Evolutionary conservation across 164 flowering plant genomes (phyloP).

Genomic region (Vitis rupestris): DNA sequence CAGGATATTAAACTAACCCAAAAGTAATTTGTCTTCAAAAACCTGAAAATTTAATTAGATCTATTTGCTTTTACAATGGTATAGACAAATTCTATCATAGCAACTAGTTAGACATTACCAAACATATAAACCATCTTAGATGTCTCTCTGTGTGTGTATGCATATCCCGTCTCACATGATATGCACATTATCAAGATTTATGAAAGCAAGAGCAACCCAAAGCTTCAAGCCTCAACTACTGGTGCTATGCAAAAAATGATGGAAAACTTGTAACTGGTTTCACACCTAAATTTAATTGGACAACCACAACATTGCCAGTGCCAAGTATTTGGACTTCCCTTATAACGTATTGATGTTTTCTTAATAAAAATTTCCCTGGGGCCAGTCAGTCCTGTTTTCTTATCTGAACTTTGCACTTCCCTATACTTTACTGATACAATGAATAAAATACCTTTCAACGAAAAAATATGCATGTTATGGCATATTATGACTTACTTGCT

Average conservation of each 20-base stretch:
- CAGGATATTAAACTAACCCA: not conserved
- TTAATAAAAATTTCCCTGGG: too few species aligned
- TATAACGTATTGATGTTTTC: too few species aligned
- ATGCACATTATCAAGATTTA: too few species aligned
- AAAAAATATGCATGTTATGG: too few species aligned
- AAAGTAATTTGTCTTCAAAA: not conserved
- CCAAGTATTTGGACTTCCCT: too few species aligned
- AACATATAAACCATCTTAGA: not conserved
- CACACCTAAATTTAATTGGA: not conserved
- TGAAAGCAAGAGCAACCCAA: not conserved
- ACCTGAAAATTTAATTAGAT: not conserved
- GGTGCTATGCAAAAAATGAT: not conserved
- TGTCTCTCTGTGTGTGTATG: too few species aligned
- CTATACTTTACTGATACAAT: too few species aligned
- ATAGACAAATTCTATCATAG: not conserved
- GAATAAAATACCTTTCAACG: too few species aligned
- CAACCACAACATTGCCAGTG: not conserved
- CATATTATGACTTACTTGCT: slow-evolving; percentile 31
- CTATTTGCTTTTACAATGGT: not conserved
- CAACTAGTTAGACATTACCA: not conserved
- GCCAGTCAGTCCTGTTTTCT: too few species aligned
- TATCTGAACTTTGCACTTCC: too few species aligned
- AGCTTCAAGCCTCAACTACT: not conserved
- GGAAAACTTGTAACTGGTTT: not conserved
- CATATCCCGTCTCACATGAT: too few species aligned